Conservation (phyloP, 1,139 yeast species). For the Pichia kudriavzevii region DNA sequence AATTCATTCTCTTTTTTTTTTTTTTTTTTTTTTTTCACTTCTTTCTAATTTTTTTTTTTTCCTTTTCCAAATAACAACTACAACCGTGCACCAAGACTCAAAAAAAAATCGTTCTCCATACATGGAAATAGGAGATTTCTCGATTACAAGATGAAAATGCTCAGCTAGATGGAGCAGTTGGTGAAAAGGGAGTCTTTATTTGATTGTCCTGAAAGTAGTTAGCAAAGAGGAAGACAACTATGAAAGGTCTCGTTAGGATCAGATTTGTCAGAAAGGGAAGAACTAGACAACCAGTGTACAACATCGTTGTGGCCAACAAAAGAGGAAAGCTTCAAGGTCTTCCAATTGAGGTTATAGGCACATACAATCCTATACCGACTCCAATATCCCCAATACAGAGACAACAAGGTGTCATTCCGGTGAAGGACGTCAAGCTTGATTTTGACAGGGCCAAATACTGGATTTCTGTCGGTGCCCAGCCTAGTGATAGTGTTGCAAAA, state of each 20-base stretch:
- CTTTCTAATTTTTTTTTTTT: no score
- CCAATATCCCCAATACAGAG: constrained; percentile 58
- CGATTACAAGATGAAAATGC: no score
- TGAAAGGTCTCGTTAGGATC: constrained; percentile 54
- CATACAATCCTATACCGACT: constrained; percentile 78
- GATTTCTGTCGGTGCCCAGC: constrained; percentile 98
- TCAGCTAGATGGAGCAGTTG: no score
- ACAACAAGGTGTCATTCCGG: constrained; percentile 47
- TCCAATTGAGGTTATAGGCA: constrained; percentile 94
- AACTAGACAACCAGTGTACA: constrained; percentile 77
- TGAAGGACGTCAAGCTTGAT: constrained; percentile 76
- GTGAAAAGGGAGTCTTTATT: no score
- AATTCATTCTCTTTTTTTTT: no score
- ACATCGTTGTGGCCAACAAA: constrained; percentile 80
- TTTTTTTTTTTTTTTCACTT: no score
- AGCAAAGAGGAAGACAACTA: constrained; percentile 14
- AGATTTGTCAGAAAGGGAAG: constrained; percentile 93
- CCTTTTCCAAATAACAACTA: no score
- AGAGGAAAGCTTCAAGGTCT: constrained; percentile 68
- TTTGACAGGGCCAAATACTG: constrained; percentile 92
- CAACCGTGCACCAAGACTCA: no score
- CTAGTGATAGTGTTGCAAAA: constrained; percentile 73
- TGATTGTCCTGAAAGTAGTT: background rate
- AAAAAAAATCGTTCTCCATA: no score
- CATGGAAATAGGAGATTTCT: no score